Evolutionary conservation across 2,329 filamentous ascomycete species (phyloP).

Genomic region (Lasiodiplodia hormozganensis): DNA sequence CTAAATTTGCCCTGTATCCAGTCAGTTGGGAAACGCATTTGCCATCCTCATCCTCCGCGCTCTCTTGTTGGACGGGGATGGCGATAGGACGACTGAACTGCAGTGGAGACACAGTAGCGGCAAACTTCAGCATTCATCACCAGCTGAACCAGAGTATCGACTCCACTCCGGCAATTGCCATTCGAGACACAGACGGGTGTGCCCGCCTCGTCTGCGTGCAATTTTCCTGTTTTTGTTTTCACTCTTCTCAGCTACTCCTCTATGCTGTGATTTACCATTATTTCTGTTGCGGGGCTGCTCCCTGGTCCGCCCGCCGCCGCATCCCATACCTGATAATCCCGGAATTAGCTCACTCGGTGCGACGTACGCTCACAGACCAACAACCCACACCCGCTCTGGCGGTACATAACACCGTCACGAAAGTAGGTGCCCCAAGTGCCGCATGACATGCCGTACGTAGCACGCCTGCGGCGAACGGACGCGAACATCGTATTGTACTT

Average conservation of each 20-base stretch:
- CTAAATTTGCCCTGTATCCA: background rate
- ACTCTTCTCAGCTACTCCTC: background rate
- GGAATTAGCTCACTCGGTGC: background rate
- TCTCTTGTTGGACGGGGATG: constrained; percentile 1
- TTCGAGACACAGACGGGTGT: background rate
- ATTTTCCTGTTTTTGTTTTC: background rate
- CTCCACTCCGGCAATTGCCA: background rate
- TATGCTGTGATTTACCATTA: background rate
- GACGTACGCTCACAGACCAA: background rate
- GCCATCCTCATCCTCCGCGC: background rate
- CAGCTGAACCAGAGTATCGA: background rate
- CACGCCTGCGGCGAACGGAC: background rate
- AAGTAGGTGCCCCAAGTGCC: background rate
- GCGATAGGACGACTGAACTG: background rate
- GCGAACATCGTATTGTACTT: background rate
- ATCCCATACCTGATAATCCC: background rate
- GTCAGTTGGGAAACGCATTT: background rate
- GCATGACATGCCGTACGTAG: background rate
- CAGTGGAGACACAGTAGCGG: background rate
- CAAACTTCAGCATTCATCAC: background rate
- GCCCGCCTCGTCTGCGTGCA: background rate
- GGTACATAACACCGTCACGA: background rate
- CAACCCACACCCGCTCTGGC: background rate
- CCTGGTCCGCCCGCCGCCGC: background rate
- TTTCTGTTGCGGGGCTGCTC: background rate